phyloP scores from a whole-genome alignment of 2,329 filamentous ascomycete species.

The Calonectria henricotiae region DNA sequence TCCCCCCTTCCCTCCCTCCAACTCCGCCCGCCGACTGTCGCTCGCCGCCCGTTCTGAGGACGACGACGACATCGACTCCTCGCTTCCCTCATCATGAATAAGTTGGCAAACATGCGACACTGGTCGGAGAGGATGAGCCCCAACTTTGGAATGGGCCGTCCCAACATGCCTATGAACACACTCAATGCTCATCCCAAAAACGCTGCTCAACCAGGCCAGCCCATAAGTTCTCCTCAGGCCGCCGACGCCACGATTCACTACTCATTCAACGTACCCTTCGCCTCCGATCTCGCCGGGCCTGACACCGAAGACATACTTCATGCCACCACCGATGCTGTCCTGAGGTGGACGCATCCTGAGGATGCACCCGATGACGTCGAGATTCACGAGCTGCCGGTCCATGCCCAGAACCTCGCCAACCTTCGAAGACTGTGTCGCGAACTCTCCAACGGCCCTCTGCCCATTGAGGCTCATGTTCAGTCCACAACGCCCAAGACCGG shows the following conservation, averaged over 20 bases:
- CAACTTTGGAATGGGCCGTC: slow-evolving; percentile 77
- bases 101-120: slow-evolving; percentile 81
- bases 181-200: slow-evolving; percentile 74
- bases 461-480: slow-evolving; percentile 88
- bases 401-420: slow-evolving; percentile 87
- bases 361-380: slow-evolving; percentile 88
- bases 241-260: slow-evolving; percentile 88
- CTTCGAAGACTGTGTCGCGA: slow-evolving; percentile 86
- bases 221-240: slow-evolving; percentile 78
- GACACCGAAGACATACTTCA: slow-evolving; percentile 96
- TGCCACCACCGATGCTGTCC: slow-evolving; percentile 88
- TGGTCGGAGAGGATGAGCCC: slow-evolving; percentile 81
- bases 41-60: slow-evolving; percentile 49
- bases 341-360: slow-evolving; percentile 94
- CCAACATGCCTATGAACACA: slow-evolving; percentile 71
- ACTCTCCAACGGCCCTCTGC: slow-evolving; percentile 79
- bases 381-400: slow-evolving; percentile 92
- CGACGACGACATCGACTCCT: slow-evolving; percentile 48
- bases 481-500: slow-evolving; percentile 84
- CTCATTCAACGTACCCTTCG: slow-evolving; percentile 97
- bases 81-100: slow-evolving; percentile 73
- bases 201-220: slow-evolving; percentile 67
- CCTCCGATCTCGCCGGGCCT: slow-evolving; percentile 91
- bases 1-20: slow-evolving; percentile 31
- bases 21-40: slow-evolving; percentile 51